Conservation (phyloP, 345 rosid species). For the Cardamine occulta region DNA sequence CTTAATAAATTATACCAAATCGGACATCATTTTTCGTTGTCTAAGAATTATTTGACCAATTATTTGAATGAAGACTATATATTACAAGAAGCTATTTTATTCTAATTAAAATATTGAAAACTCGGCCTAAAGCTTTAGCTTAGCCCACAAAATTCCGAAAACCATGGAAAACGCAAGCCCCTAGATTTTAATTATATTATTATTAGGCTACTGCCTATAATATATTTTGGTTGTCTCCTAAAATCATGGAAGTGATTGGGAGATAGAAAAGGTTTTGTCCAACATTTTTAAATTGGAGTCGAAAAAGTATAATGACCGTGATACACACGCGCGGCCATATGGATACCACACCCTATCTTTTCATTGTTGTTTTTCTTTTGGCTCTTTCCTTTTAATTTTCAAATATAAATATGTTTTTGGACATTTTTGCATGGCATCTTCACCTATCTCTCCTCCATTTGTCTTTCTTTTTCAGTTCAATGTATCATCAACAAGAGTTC, state of each 20-base stretch:
- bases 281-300: not conserved
- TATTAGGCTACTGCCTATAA: not conserved
- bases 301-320: not conserved
- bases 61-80: not conserved
- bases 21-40: not conserved
- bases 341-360: constrained; percentile 16
- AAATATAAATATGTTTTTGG: constrained; percentile 23
- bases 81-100: not conserved
- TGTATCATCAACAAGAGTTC: constrained; percentile 36
- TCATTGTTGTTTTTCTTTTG: not conserved
- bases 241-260: constrained; percentile 38
- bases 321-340: constrained; percentile 32
- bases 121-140: not conserved
- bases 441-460: constrained; percentile 46
- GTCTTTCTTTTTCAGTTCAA: constrained; percentile 42
- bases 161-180: constrained; percentile 27
- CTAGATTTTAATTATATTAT: constrained; percentile 2
- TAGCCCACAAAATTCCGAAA: constrained; percentile 26
- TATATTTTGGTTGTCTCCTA: constrained; percentile 33
- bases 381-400: not conserved
- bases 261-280: constrained; percentile 7
- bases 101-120: not conserved
- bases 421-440: constrained; percentile 46
- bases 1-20: not conserved
- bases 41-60: not conserved